These are phyloP conservation scores for Arabidopsis suecica DNA, from an alignment of 345 rosid genomes.

Conservation along the genomic window DNA sequence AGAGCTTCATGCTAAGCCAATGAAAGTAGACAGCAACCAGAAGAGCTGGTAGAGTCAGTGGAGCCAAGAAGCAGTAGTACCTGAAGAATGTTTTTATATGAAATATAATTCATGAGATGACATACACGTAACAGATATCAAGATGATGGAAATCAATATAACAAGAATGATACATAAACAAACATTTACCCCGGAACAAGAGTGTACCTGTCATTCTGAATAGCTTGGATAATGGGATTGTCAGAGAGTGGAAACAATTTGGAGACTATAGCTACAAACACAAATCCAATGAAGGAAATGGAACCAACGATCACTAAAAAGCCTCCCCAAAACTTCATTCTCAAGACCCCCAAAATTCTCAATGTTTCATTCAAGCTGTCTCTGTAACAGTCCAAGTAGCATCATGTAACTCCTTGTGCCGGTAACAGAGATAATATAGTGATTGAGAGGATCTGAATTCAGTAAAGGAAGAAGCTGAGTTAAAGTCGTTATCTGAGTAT, in stretches of 20 bases:
- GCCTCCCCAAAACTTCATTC: conserved; percentile 32
- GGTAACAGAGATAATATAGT: not conserved
- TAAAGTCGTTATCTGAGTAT: not conserved
- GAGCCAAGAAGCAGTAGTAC: conserved; percentile 86
- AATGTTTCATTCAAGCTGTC: not conserved
- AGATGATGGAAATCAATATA: not conserved
- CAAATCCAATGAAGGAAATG: conserved; percentile 34
- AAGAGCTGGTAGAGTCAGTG: conserved; percentile 76
- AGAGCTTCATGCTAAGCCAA: conserved; percentile 93
- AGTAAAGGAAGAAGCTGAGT: not conserved
- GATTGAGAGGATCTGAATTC: conserved; percentile 11
- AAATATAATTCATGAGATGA: not conserved
- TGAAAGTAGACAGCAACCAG: conserved; percentile 79
- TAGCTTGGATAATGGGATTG: conserved; percentile 37
- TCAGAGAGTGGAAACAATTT: conserved; percentile 32
- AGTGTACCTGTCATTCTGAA: conserved; percentile 45
- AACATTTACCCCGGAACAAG: not conserved
- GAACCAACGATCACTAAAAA: conserved; percentile 32
- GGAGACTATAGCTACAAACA: conserved; percentile 17
- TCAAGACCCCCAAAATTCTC: not conserved
- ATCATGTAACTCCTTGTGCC: not conserved
- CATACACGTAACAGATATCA: conserved; percentile 5
- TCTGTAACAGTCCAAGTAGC: not conserved
- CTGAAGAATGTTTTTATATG: conserved; percentile 14
- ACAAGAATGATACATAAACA: conserved; percentile 9